Evolutionary conservation across 2,329 filamentous ascomycete genomes (phyloP).

Genomic region (Pseudogymnoascus sp.): DNA sequence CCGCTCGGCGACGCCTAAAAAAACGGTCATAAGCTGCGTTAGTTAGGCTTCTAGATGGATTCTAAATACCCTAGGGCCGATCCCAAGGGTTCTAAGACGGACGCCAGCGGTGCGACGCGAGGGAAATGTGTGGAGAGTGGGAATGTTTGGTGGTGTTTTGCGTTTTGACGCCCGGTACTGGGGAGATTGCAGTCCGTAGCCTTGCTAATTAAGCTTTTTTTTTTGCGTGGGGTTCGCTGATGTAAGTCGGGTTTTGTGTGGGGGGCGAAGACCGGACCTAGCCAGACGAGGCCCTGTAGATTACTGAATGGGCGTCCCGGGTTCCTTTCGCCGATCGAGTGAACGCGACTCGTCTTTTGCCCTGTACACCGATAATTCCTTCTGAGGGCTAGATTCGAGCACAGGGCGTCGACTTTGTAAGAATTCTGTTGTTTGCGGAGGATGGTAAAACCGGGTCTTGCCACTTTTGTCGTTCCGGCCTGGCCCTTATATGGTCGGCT

Average conservation of each 20-base stretch:
- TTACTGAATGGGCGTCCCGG: not conserved
- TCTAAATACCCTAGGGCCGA: not conserved
- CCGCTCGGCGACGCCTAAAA: not conserved
- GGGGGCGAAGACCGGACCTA: not conserved
- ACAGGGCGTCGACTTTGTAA: constrained; percentile 6
- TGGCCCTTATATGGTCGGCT: not conserved
- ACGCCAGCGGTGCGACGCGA: not conserved
- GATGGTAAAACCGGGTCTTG: not conserved
- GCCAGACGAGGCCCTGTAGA: not conserved
- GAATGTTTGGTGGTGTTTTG: not conserved
- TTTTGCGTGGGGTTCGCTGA: constrained; percentile 1
- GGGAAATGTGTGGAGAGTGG: not conserved
- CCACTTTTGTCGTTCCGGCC: not conserved
- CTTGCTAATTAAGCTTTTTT: not conserved
- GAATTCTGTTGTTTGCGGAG: not conserved
- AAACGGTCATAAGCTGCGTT: not conserved
- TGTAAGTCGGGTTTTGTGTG: not conserved
- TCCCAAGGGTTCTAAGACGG: not conserved
- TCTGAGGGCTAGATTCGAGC: constrained; percentile 5
- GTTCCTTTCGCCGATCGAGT: not conserved
- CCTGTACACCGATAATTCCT: constrained; percentile 6
- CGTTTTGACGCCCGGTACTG: not conserved
- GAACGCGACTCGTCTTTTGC: not conserved
- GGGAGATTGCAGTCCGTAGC: not conserved
- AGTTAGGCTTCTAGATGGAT: not conserved